Evolutionary conservation across 495 filamentous ascomycete species (phyloP).

Genomic region (Venustampulla echinocandica): DNA sequence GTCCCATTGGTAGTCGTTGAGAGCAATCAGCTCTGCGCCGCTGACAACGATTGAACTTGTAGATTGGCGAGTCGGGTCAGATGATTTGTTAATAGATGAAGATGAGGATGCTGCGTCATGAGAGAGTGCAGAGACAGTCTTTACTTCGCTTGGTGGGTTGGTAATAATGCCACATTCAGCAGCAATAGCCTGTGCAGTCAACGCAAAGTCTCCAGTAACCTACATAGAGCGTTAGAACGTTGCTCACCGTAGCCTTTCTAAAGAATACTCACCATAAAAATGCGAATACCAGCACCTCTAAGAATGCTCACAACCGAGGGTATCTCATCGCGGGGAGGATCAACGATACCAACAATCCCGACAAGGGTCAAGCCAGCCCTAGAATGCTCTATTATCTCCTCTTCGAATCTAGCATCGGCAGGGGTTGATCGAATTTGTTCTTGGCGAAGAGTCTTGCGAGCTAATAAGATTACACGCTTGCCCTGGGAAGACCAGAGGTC

Average conservation of each 20-base stretch:
- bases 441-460: conserved; percentile 41
- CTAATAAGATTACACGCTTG: conserved; percentile 55
- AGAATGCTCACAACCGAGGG: conserved; percentile 48
- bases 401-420: conserved; percentile 40
- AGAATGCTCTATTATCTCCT: conserved; percentile 39
- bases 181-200: conserved; percentile 63
- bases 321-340: conserved; percentile 60
- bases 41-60: conserved; percentile 32
- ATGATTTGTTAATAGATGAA: no score
- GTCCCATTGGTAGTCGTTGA: conserved; percentile 51
- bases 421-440: conserved; percentile 26
- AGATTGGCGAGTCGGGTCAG: no score
- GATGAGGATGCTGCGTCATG: conserved; percentile 20
- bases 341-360: conserved; percentile 56
- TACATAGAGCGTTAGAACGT: conserved; percentile 21
- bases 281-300: conserved; percentile 50
- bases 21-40: conserved; percentile 47
- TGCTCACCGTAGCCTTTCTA: background rate
- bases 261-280: conserved; percentile 45
- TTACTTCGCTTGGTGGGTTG: conserved; percentile 23
- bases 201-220: conserved; percentile 63
- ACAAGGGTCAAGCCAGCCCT: conserved; percentile 46
- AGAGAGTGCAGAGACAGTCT: conserved; percentile 32
- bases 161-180: conserved; percentile 57
- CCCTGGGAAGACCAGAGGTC: conserved; percentile 53